phyloP scores from a whole-genome alignment of 345 rosid species.

The Camelina neglecta region DNA sequence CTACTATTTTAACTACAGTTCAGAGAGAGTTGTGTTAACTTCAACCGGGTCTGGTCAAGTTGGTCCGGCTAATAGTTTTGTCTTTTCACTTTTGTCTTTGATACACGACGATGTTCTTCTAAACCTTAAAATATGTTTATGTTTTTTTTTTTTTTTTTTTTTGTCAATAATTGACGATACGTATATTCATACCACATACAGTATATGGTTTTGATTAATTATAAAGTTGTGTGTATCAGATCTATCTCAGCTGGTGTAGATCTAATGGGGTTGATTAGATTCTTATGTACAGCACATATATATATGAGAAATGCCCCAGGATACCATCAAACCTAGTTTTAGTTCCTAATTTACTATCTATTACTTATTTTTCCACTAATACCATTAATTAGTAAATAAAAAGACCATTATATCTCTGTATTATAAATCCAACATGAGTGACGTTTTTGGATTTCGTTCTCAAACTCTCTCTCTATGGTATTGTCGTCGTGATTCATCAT shows the following conservation, averaged over 20 bases:
- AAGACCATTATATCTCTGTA: too few relatives aligned
- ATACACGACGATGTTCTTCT: background rate
- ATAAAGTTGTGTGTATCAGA: slow-evolving; percentile 14
- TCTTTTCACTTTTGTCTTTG: slow-evolving; percentile 17
- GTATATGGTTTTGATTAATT: background rate
- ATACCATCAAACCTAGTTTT: too few relatives aligned
- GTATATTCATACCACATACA: background rate
- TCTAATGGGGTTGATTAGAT: slow-evolving; percentile 39
- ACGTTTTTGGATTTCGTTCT: too few relatives aligned
- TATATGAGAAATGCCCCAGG: too few relatives aligned
- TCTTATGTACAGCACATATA: slow-evolving; percentile 26
- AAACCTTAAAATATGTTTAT: slow-evolving; percentile 1
- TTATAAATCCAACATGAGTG: too few relatives aligned
- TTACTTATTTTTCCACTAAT: too few relatives aligned
- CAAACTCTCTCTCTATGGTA: too few relatives aligned
- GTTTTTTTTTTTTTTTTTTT: background rate
- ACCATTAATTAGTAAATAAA: too few relatives aligned
- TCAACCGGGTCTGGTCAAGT: slow-evolving; percentile 19
- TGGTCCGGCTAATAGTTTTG: background rate
- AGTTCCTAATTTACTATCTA: too few relatives aligned
- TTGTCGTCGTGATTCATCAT: too few relatives aligned
- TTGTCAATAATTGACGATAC: background rate
- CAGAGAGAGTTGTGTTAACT: background rate
- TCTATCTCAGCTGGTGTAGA: slow-evolving; percentile 36
- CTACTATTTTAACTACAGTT: background rate